Percentiles rank a stretch among this genome's conserved stretches.
These are phyloP conservation scores for Alternaria arborescens DNA, from an alignment of 2,329 filamentous ascomycete species.

Conservation along the genomic window DNA sequence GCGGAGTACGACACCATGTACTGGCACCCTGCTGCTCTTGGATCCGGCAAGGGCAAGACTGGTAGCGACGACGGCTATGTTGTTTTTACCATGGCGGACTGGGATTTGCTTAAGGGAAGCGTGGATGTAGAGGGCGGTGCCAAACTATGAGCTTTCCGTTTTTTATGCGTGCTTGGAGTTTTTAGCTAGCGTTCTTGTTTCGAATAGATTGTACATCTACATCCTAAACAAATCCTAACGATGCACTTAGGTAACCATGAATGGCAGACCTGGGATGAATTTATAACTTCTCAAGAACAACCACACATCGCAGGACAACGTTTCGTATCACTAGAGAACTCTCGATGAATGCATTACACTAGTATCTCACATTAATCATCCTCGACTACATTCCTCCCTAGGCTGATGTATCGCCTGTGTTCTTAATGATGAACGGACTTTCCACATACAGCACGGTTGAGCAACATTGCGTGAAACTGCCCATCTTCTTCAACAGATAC, in stretches of 20 bases:
- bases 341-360: neutral
- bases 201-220: neutral
- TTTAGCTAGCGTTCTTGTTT: conserved; percentile 8
- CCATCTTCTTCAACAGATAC: too few relatives aligned
- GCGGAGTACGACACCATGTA: conserved; percentile 57
- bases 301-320: neutral
- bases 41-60: conserved; percentile 39
- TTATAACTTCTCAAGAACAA: neutral
- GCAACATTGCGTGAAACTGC: too few relatives aligned
- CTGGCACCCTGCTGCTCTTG: conserved; percentile 56
- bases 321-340: neutral
- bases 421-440: too few relatives aligned
- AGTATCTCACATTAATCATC: neutral
- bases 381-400: too few relatives aligned
- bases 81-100: conserved; percentile 67
- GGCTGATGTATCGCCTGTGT: too few relatives aligned
- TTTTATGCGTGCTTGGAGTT: neutral
- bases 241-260: neutral
- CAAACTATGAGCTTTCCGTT: conserved; percentile 22
- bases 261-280: neutral
- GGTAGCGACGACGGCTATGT: conserved; percentile 62
- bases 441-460: too few relatives aligned
- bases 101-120: conserved; percentile 60
- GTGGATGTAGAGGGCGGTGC: conserved; percentile 19
- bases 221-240: neutral